These are phyloP conservation scores for Aspergillus vadensis DNA, from an alignment of 2,329 filamentous ascomycete genomes.

Conservation along the genomic window DNA sequence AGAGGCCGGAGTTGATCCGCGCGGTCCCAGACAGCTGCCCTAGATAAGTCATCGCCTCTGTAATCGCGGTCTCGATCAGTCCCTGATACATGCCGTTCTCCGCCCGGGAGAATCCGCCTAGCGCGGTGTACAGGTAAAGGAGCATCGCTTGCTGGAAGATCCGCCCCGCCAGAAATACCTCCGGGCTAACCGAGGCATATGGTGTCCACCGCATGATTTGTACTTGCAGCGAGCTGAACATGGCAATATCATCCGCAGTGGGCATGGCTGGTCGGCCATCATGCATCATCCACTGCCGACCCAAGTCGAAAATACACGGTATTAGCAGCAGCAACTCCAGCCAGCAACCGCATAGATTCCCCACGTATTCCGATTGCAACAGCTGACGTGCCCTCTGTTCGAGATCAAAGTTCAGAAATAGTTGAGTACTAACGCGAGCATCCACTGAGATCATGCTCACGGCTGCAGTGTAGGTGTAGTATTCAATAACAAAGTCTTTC, in stretches of 20 bases:
- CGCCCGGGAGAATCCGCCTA: constrained; percentile 28
- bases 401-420: constrained; percentile 45
- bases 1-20: constrained; percentile 39
- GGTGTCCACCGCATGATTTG: constrained; percentile 47
- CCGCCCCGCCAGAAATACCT: constrained; percentile 45
- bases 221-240: constrained; percentile 48
- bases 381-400: constrained; percentile 40
- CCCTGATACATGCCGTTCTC: constrained; percentile 31
- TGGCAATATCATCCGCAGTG: constrained; percentile 47
- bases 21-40: constrained; percentile 27
- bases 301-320: constrained; percentile 35
- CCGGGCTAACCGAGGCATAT: constrained; percentile 35
- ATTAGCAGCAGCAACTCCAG: constrained; percentile 33
- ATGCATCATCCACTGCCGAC: constrained; percentile 37
- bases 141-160: constrained; percentile 52
- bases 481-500: constrained; percentile 52
- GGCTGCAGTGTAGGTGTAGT: constrained; percentile 52
- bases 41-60: constrained; percentile 32
- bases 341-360: constrained; percentile 37
- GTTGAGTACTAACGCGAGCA: constrained; percentile 30
- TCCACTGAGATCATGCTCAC: constrained; percentile 53
- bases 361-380: constrained; percentile 30
- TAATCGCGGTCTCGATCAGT: constrained; percentile 27
- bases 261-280: constrained; percentile 29
- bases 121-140: constrained; percentile 44